Base-by-base conservation (phyloP, 2,329 filamentous ascomycete genomes). In the Pseudogymnoascus verrucosus region DNA sequence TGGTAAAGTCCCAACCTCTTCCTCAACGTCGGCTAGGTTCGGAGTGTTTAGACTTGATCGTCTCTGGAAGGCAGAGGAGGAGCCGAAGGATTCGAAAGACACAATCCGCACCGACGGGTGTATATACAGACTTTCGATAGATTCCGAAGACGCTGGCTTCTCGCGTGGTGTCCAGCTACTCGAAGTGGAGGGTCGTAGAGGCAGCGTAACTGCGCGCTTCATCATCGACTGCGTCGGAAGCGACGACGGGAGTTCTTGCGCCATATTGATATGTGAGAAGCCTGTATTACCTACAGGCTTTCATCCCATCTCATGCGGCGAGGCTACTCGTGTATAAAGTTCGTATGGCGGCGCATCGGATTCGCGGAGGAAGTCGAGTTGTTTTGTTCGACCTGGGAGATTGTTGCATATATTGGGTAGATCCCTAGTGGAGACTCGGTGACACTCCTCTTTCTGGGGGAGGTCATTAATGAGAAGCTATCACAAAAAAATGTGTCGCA, bases 1-100 rank as follows among this genome's bases (percentile, higher is more conserved):
- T 62, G 89, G 81, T 60, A 95, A 78, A 0, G 86, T 86, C 66
- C 88, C 86, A 23, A 84, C 78, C 64, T 84, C 74, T 64, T 84
- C 74, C 69, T 82, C 62, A 69, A 75, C 34, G 71, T 73, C 67
- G 73, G 71, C 61, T 71, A 71, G 66, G 72, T 71, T 66, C 62
- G 67, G 69, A 63, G 64, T 68, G 34, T 66, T 72, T 21, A 69
- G 71, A 16, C 65, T 62, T 2, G 67, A 62, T 21, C 64, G 65
- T 51, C 44, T 51, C 44, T 51, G 44, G 4, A 51, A 51, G 44
- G 14, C 44, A 26, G 44, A 51, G 7, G 44, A 51, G 7, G 44
- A 28, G 44, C 28, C 44, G 14, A 28, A 51, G 14, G 44, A 51
- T 16, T 51, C 82, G 74, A 90, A 89, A 63, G 84, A 83, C 61